A percentile compares a stretch with the other conserved stretches of the same genome.
Conservation (phyloP, 257 asterid species). For the Leonotis leonurus region DNA sequence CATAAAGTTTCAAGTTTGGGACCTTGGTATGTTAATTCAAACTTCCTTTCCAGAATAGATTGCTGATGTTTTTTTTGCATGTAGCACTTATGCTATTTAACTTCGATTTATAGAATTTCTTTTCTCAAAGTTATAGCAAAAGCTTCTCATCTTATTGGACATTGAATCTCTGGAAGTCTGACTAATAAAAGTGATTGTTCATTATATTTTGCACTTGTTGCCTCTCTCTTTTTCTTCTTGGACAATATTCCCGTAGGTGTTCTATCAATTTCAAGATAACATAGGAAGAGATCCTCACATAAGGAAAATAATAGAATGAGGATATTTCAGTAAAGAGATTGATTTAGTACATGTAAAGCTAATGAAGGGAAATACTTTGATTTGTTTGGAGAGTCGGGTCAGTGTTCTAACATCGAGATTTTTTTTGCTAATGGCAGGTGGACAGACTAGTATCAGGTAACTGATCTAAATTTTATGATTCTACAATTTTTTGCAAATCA, state of each 20-base stretch:
- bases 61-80: not conserved
- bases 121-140: not conserved
- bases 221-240: not conserved
- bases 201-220: not conserved
- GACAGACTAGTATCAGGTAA: conserved; percentile 99
- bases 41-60: not conserved
- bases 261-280: not conserved
- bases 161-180: not conserved
- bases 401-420: conserved; percentile 6
- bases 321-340: not conserved
- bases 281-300: too few relatives aligned
- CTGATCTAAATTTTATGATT: conserved; percentile 8
- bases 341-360: not conserved
- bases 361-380: not conserved
- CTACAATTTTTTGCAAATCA: conserved; percentile 11
- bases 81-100: not conserved
- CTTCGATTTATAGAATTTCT: conserved; percentile 9
- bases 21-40: conserved; percentile 53
- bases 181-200: not conserved
- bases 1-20: conserved; percentile 95
- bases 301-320: too few relatives aligned
- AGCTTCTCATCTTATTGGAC: not conserved
- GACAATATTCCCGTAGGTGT: too few relatives aligned
- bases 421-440: conserved; percentile 57
- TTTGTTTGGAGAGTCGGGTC: not conserved